Base-by-base conservation (phyloP, 352 stramenopile species). In the Pythium scleroteichum region DNA sequence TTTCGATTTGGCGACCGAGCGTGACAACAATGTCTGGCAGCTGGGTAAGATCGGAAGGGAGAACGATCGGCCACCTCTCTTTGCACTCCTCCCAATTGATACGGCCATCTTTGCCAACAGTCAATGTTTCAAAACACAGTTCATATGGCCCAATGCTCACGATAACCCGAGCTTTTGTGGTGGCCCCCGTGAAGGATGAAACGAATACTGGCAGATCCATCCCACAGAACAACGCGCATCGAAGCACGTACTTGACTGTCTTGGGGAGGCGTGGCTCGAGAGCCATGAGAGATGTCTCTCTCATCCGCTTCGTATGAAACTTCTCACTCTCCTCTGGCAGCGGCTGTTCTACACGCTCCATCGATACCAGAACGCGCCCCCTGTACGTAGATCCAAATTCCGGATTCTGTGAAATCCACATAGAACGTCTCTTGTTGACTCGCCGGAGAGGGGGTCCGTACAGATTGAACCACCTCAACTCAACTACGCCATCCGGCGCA, bases 371-470 rank as follows among this genome's bases (percentile, higher is more conserved):
- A 0, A 96, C 39, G 0, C 87, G 76, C 0, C 89, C 89, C 2
- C 87, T 78, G 62, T 96, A 97, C 7, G 75, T 92, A 1, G 87
- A 96, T 0, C 78, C 87, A 29, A 79, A 73, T 4, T 94, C 75
- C 3, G 83, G 73, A 19, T 86, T 82, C 33, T 79, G 74, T 10
- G 86, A 75, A 22, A 94, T 73, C 19, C 79, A 59, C 3, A 68
- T 42, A 1, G 67, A 66, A 4, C 82, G 75, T 44, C 87, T 89
- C 24, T 72, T 71, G 55, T 90, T 89, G 19, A 72, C 63, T 2
- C 77, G 66, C 0, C 55, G 71, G 7, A 90, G 61, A 1, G 84
- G 90, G n/a, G 88, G 85, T 7, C 90, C 90, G 52, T 96, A 97
- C 3, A 97, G 52, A 59, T 92, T 92, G 41, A 85, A 87, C 86